Evolutionary conservation across 2,329 filamentous ascomycete species (phyloP).

Genomic region (Aspergillus calidoustus): DNA sequence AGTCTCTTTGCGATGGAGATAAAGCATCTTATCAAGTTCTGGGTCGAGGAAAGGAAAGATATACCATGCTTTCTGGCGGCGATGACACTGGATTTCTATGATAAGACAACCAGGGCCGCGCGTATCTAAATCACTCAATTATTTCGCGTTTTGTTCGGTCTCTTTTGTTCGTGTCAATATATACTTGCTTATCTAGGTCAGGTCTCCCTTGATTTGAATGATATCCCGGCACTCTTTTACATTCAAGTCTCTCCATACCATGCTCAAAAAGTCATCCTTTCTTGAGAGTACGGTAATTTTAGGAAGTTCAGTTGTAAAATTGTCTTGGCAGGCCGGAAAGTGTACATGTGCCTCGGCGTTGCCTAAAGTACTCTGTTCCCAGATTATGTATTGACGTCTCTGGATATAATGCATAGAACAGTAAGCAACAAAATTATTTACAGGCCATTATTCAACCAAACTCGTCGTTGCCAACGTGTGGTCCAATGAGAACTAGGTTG

Average conservation of each 20-base stretch:
- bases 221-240: slow-evolving; percentile 32
- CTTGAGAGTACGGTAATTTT: neutral
- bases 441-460: slow-evolving; percentile 18
- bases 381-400: neutral
- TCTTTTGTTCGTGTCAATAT: slow-evolving; percentile 5
- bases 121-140: slow-evolving; percentile 31
- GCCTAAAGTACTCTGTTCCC: neutral
- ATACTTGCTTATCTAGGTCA: neutral
- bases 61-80: slow-evolving; percentile 93
- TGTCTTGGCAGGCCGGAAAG: neutral
- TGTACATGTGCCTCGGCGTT: neutral
- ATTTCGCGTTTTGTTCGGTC: neutral
- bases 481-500: slow-evolving; percentile 19
- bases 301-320: neutral
- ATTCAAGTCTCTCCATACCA: neutral
- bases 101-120: slow-evolving; percentile 56
- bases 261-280: neutral
- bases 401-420: slow-evolving; percentile 1
- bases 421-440: slow-evolving; percentile 21
- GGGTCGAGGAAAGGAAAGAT: slow-evolving; percentile 91
- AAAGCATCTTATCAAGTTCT: slow-evolving; percentile 85
- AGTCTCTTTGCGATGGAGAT: slow-evolving; percentile 87
- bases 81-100: slow-evolving; percentile 90
- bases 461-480: slow-evolving; percentile 9
- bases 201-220: slow-evolving; percentile 10